Base-by-base conservation (phyloP, 208 protist genomes). In the Leishmania braziliensis region DNA sequence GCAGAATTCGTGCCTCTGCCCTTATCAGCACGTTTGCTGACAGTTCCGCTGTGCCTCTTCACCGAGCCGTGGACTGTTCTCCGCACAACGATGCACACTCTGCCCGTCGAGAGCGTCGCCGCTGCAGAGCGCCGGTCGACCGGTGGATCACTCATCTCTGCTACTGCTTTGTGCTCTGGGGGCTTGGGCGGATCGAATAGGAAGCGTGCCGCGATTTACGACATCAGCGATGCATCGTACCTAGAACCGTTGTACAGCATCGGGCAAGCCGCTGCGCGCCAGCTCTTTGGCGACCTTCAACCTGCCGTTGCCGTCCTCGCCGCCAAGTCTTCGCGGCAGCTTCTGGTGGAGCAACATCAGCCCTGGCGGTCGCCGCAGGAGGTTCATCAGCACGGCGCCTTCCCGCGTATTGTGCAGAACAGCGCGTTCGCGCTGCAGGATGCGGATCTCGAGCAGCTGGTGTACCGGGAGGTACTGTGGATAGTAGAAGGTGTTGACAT, bases 391-490 rank as follows among this genome's bases (percentile, higher is more conserved):
- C 85, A 88, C 75, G 20, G 18, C 26, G 5, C 36, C 53, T 87
- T 87, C 33, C 84, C 84, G 1, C 43, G 76, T 14, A 23, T 75
- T 1, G 84, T 87, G 50, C 79, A 62, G 48, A 70, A 50, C 12
- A 87, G 84, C 71, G 71, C 78, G 39, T 87, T 81, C 69, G 79
- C 77, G 20, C 33, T 9, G 58, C 84, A 87, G 20, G 33, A 76
- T n/a, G 50, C 51, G 46, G 46, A 48, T 26, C 66, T 87, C 50
- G 84, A 76, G 65, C 39, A 73, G 77, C 23, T 85, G 71, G 81
- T 39, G 53, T 78, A 48, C 46, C 58, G 71, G 23, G 81, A 85
- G 53, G 53, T 63, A 26, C 20, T 81, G 56, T 77, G 70, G 77
- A 63, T 85, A 20, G 68, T 74, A 14, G 77, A 84, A 3, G 33